These are phyloP conservation scores for Phaeoacremonium minimum DNA, from an alignment of 2,329 filamentous ascomycete species.

Conservation along the genomic window DNA sequence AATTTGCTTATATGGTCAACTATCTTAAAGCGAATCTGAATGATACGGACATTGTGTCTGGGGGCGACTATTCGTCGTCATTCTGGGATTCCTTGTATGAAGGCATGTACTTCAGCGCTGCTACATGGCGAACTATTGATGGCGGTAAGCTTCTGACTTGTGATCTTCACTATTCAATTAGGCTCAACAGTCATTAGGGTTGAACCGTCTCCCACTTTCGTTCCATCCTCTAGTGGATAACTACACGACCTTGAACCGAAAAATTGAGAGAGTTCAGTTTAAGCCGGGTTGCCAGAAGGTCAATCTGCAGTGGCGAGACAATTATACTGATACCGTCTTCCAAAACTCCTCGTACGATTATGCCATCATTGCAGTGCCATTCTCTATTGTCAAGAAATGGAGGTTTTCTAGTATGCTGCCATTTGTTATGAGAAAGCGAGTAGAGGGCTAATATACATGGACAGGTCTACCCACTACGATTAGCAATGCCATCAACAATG, in stretches of 20 bases:
- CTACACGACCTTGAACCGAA: conserved; percentile 50
- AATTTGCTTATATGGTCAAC: conserved; percentile 59
- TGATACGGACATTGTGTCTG: conserved; percentile 44
- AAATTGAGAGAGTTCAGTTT: conserved; percentile 53
- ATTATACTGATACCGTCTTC: conserved; percentile 30
- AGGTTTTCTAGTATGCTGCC: conserved; percentile 51
- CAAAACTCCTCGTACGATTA: conserved; percentile 58
- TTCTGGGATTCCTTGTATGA: conserved; percentile 51
- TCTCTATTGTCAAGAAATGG: conserved; percentile 61
- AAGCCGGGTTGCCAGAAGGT: conserved; percentile 46
- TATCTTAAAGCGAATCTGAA: conserved; percentile 49
- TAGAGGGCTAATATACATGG: neutral
- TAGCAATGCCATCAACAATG: conserved; percentile 38
- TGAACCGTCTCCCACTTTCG: conserved; percentile 53
- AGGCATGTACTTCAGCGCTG: conserved; percentile 54
- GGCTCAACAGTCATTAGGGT: too few relatives aligned
- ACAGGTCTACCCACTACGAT: conserved; percentile 33
- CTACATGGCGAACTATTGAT: conserved; percentile 62
- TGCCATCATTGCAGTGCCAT: conserved; percentile 58
- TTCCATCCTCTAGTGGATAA: conserved; percentile 59
- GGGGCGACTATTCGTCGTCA: conserved; percentile 33
- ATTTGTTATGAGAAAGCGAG: too few relatives aligned
- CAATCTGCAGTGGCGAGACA: conserved; percentile 51
- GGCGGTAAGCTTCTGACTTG: conserved; percentile 24
- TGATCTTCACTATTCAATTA: neutral